Percentiles rank a stretch among this genome's conserved stretches.
phyloP scores from a whole-genome alignment of 2,329 filamentous ascomycete species.

The Ascochyta clinopodiicola region DNA sequence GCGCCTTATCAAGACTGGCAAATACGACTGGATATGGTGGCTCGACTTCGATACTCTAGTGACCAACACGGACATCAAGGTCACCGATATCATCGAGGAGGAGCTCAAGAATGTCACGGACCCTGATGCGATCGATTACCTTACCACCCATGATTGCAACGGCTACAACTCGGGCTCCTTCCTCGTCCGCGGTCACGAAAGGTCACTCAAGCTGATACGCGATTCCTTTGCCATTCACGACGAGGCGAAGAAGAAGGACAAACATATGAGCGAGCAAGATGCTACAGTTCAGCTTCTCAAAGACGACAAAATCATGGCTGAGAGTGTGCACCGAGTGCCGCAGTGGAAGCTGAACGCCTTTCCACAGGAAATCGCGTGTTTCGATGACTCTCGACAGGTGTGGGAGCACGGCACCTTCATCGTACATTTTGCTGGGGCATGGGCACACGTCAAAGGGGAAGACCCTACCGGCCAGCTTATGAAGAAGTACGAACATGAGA shows the following conservation, averaged over 20 bases:
- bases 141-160: constrained; percentile 51
- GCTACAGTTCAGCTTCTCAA: constrained; percentile 45
- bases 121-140: constrained; percentile 45
- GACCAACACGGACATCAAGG: constrained; percentile 47
- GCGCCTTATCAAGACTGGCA: constrained; percentile 40
- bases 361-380: constrained; percentile 50
- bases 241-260: constrained; percentile 26
- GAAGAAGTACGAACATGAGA: constrained; percentile 45
- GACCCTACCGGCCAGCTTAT: constrained; percentile 50
- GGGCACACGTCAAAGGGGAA: constrained; percentile 49
- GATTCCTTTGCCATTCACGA: constrained; percentile 38
- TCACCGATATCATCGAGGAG: constrained; percentile 47
- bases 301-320: constrained; percentile 26
- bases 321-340: constrained; percentile 39
- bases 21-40: constrained; percentile 54
- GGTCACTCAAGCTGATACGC: constrained; percentile 45
- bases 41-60: constrained; percentile 52
- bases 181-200: constrained; percentile 44
- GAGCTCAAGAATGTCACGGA: constrained; percentile 38
- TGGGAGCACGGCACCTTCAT: constrained; percentile 48
- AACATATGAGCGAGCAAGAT: constrained; percentile 49
- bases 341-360: constrained; percentile 51
- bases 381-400: constrained; percentile 34
- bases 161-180: constrained; percentile 51
- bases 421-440: constrained; percentile 53